A percentile compares a stretch with the other conserved stretches of the same genome.
Conservation (phyloP, 805 yeast species). For the Candida broadrunensis region DNA sequence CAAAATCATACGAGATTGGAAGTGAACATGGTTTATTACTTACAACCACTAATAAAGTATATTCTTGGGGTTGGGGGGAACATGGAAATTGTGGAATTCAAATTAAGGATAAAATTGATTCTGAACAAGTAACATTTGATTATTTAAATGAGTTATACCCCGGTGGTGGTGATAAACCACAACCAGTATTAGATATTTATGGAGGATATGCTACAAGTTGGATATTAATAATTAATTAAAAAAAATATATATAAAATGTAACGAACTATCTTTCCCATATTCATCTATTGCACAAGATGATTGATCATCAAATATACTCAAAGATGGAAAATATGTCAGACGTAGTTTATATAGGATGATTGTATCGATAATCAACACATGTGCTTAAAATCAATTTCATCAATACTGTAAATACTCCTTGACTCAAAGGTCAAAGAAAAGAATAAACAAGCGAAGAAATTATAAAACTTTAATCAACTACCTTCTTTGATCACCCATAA, state of each 20-base stretch:
- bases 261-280: conserved; percentile 75
- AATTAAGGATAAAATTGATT: conserved; percentile 2
- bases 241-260: no score
- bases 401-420: not conserved
- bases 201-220: conserved; percentile 74
- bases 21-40: conserved; percentile 80
- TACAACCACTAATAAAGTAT: conserved; percentile 31
- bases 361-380: conserved; percentile 46
- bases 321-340: conserved; percentile 82
- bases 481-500: conserved; percentile 11
- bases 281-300: conserved; percentile 51
- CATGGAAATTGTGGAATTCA: conserved; percentile 87
- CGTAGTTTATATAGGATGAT: conserved; percentile 62
- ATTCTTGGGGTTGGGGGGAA: conserved; percentile 98
- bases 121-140: conserved; percentile 32
- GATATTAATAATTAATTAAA: conserved; percentile 48
- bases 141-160: conserved; percentile 32
- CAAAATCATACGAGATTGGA: conserved; percentile 49
- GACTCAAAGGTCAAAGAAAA: conserved; percentile 1
- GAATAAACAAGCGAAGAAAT: conserved; percentile 2
- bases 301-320: conserved; percentile 28
- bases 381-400: not conserved
- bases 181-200: conserved; percentile 28
- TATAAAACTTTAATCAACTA: conserved; percentile 5
- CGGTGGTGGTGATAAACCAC: conserved; percentile 4